Evolutionary conservation across 768 basidiomycete genomes (phyloP), one percentile per base, ranked within the genome.

Genomic region (Lactarius indigo): DNA sequence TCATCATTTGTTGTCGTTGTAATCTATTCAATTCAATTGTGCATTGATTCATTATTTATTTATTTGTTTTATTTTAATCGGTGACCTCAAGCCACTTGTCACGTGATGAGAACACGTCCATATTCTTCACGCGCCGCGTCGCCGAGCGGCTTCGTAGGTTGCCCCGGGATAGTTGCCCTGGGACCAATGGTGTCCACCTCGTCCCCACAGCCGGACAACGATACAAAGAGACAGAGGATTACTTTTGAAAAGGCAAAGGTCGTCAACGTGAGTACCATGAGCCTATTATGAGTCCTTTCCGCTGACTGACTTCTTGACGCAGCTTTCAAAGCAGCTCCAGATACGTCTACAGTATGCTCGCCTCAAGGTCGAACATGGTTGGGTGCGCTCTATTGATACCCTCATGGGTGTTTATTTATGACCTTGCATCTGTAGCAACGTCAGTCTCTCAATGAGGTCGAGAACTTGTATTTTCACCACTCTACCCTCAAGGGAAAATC

Each of bases 401-500:
- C 20, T 20, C n/a, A 63, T 15, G n/a, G 55, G 13, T 26, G 50
- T 26, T 67, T 31, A 65, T 28, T 58, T 31, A 41, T 56, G 20
- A 47, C 44, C 18, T 65, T 37, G 63, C 55, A 50, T 64, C 62
- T 41, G 57, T 72, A 90, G 88, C 87, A 89, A 85, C 85, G 86
- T 63, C 90, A 91, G 75, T 90, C 82, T 64, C 76, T 91, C 52
- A 89, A 89, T 71, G 89, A 91, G 76, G 89, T 91, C 17, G 89
- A 91, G 74, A 91, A 91, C 70, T 79, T 91, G 30, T 91, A 90
- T 77, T 90, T 90, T 71, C 87, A 85, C 61, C 86, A 87, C 71
- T 87, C 88, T 1, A 83, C 87, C 60, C 76, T 79, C 31, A 81
- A 61, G 52, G 68, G 66, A 44, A 61, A 64, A 42, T 63, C 66